Percentiles rank a stretch among this genome's conserved stretches.
Evolutionary conservation across 371 early-diverging fungal species (phyloP).

Genomic region (Mucor indicus): DNA sequence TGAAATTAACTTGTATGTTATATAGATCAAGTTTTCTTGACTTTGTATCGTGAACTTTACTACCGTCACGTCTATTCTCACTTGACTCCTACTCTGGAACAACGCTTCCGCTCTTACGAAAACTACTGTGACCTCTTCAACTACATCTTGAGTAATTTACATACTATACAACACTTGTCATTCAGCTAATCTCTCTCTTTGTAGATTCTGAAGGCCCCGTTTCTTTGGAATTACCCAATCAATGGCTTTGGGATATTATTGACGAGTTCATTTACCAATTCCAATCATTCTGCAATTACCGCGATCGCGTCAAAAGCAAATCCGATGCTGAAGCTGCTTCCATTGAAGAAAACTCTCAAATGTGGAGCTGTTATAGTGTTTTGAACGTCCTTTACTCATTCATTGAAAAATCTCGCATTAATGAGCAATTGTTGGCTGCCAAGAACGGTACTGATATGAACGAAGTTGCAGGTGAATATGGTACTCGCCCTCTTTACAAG

Average conservation of each 20-base stretch:
- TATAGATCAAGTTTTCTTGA: slow-evolving; percentile 84
- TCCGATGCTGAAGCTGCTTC: slow-evolving; percentile 77
- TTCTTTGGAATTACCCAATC: slow-evolving; percentile 90
- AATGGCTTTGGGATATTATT: slow-evolving; percentile 98
- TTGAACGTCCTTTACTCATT: slow-evolving; percentile 92
- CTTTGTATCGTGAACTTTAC: slow-evolving; percentile 93
- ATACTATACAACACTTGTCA: too few relatives aligned
- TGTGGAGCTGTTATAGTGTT: slow-evolving; percentile 95
- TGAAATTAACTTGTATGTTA: background rate
- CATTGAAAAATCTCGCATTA: slow-evolving; percentile 91
- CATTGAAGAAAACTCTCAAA: slow-evolving; percentile 80
- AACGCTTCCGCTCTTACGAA: slow-evolving; percentile 88
- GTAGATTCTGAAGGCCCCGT: slow-evolving; percentile 81
- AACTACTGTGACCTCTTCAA: slow-evolving; percentile 97
- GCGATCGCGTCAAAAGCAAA: slow-evolving; percentile 81
- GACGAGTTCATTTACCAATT: slow-evolving; percentile 98
- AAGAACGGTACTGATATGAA: slow-evolving; percentile 88
- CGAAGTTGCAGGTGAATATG: slow-evolving; percentile 80
- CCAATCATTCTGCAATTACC: slow-evolving; percentile 94
- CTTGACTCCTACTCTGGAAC: slow-evolving; percentile 83
- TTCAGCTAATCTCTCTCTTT: background rate
- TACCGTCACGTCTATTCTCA: slow-evolving; percentile 94
- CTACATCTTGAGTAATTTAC: slow-evolving; percentile 85
- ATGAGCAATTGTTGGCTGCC: slow-evolving; percentile 83
- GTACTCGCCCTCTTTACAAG: slow-evolving; percentile 81